phyloP scores from a whole-genome alignment of 495 filamentous ascomycete genomes.

The Aspergillus saccharolyticus region DNA sequence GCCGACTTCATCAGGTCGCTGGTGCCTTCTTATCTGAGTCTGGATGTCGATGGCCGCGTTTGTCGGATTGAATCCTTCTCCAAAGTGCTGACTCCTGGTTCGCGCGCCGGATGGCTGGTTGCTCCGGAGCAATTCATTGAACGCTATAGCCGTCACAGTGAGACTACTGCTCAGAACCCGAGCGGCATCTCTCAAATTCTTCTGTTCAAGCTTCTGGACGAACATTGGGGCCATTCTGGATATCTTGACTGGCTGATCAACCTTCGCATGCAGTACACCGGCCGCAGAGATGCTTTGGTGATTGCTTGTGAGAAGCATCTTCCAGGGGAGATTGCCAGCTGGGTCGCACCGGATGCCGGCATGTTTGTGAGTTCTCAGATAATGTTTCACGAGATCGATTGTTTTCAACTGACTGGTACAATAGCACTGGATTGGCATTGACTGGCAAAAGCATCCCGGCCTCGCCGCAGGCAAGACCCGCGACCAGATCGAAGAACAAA shows the following conservation, averaged over 20 bases:
- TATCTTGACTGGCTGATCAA: constrained; percentile 87
- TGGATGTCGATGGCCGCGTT: constrained; percentile 64
- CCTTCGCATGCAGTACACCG: constrained; percentile 77
- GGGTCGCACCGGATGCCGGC: constrained; percentile 79
- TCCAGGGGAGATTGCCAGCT: constrained; percentile 72
- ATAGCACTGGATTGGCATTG: constrained; percentile 78
- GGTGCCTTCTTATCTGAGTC: constrained; percentile 55
- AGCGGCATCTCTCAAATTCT: constrained; percentile 77
- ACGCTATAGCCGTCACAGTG: constrained; percentile 69
- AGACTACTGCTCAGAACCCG: constrained; percentile 77
- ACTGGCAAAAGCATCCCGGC: constrained; percentile 68
- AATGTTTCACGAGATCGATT: neutral
- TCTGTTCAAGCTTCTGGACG: constrained; percentile 84
- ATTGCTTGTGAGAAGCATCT: constrained; percentile 76
- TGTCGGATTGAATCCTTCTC: constrained; percentile 66
- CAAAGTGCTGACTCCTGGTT: constrained; percentile 60
- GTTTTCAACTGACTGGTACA: constrained; percentile 9
- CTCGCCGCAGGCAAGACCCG: constrained; percentile 49
- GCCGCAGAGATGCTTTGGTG: constrained; percentile 69
- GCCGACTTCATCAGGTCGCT: constrained; percentile 56
- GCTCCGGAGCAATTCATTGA: constrained; percentile 75
- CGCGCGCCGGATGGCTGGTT: constrained; percentile 62
- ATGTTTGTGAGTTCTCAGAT: constrained; percentile 78
- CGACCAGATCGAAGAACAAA: constrained; percentile 73
- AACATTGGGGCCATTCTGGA: constrained; percentile 90